Evolutionary conservation across 2,329 filamentous ascomycete genomes (phyloP).

Genomic region (Sclerotinia trifoliorum): DNA sequence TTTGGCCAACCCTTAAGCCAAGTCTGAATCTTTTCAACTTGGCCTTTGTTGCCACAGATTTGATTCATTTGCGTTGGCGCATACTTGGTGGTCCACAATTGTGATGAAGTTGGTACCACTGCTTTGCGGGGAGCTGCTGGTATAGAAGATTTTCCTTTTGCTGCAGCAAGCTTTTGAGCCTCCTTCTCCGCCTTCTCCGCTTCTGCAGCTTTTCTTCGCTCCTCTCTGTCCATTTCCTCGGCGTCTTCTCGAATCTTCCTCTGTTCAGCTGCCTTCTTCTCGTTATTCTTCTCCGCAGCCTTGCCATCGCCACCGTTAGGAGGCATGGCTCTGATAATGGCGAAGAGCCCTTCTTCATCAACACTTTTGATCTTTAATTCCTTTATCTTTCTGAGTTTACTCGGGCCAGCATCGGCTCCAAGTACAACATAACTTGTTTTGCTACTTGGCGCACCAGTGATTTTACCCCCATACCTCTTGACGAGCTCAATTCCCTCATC

Average conservation of each 20-base stretch:
- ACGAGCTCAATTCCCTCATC: conserved; percentile 84
- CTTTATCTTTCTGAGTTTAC: conserved; percentile 84
- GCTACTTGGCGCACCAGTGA: conserved; percentile 78
- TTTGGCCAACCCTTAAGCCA: conserved; percentile 86
- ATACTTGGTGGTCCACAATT: conserved; percentile 93
- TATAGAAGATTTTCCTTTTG: conserved; percentile 40
- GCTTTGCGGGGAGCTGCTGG: conserved; percentile 44
- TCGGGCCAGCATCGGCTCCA: conserved; percentile 86
- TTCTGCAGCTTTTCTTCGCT: conserved; percentile 57
- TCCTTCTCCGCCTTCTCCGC: conserved; percentile 51
- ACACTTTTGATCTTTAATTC: conserved; percentile 84
- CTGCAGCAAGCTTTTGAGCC: conserved; percentile 35
- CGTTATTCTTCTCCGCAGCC: conserved; percentile 78
- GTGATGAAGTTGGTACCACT: conserved; percentile 50
- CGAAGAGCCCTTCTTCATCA: conserved; percentile 87
- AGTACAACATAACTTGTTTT: conserved; percentile 95
- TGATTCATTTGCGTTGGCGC: conserved; percentile 80
- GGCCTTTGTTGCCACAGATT: conserved; percentile 91
- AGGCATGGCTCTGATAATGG: conserved; percentile 76
- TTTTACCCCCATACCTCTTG: conserved; percentile 91
- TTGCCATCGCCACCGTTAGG: conserved; percentile 85
- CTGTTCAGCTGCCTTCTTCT: conserved; percentile 82
- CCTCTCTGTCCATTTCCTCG: conserved; percentile 80
- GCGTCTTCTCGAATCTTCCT: conserved; percentile 78
- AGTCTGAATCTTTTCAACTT: conserved; percentile 82